These are phyloP conservation scores for Neonectria magnoliae DNA, from an alignment of 2,329 filamentous ascomycete species.

Conservation along the genomic window DNA sequence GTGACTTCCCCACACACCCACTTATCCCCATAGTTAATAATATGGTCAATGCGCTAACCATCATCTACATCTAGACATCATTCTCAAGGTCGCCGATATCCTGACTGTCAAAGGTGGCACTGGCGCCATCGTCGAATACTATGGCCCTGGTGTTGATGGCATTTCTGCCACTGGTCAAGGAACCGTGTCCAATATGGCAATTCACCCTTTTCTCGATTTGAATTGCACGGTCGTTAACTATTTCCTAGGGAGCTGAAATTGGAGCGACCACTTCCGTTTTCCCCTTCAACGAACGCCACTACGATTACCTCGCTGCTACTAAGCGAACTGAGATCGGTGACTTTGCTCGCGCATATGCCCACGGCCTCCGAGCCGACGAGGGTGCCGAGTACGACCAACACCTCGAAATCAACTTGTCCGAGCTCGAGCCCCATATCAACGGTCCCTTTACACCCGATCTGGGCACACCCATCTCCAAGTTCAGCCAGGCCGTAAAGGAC, in stretches of 20 bases:
- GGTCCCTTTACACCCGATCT: slow-evolving; percentile 96
- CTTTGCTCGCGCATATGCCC: slow-evolving; percentile 84
- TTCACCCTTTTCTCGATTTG: too few species aligned
- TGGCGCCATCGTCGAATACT: slow-evolving; percentile 86
- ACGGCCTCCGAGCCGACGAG: slow-evolving; percentile 87
- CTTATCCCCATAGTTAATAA: neutral
- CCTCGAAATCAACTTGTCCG: slow-evolving; percentile 89
- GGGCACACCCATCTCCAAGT: slow-evolving; percentile 89
- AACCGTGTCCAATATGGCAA: slow-evolving; percentile 74
- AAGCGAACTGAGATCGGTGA: slow-evolving; percentile 92
- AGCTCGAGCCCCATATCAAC: slow-evolving; percentile 95
- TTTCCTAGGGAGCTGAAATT: slow-evolving; percentile 73
- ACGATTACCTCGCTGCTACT: slow-evolving; percentile 92
- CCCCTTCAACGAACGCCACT: slow-evolving; percentile 96
- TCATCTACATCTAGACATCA: slow-evolving; percentile 73
- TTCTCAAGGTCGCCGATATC: slow-evolving; percentile 96
- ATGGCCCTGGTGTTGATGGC: slow-evolving; percentile 69
- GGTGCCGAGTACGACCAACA: slow-evolving; percentile 91
- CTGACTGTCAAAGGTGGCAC: slow-evolving; percentile 98
- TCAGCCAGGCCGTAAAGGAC: slow-evolving; percentile 83
- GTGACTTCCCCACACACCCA: slow-evolving; percentile 39
- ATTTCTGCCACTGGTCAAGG: slow-evolving; percentile 89
- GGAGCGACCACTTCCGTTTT: slow-evolving; percentile 93
- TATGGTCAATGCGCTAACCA: slow-evolving; percentile 13
- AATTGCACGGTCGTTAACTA: too few species aligned